A percentile compares a stretch with the other conserved stretches of the same genome.
Evolutionary conservation across 257 asterid genomes (phyloP).

Genomic region (Petrea volubilis): DNA sequence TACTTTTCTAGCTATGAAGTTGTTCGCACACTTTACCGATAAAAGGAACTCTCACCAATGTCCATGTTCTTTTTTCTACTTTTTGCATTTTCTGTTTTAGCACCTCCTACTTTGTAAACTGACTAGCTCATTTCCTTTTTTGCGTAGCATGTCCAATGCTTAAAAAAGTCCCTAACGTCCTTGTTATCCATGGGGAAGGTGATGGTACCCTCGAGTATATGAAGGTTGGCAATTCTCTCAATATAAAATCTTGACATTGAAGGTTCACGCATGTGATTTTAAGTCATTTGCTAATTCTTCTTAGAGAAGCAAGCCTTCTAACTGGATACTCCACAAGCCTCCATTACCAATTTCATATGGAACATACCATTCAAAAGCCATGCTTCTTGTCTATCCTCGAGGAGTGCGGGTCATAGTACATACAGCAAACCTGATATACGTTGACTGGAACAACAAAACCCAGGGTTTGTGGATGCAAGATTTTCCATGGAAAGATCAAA

Average conservation of each 20-base stretch:
- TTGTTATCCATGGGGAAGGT: constrained; percentile 93
- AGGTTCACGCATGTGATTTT: constrained; percentile 24
- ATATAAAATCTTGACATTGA: constrained; percentile 26
- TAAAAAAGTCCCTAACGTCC: constrained; percentile 66
- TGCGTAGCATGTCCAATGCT: constrained; percentile 78
- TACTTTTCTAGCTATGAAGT: neutral
- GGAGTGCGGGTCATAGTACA: constrained; percentile 90
- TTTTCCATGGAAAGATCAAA: constrained; percentile 94
- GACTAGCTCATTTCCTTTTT: constrained; percentile 7
- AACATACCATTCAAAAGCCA: constrained; percentile 97
- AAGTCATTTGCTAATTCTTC: constrained; percentile 34
- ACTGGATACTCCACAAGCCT: constrained; percentile 96
- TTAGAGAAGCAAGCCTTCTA: constrained; percentile 75
- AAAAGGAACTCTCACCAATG: neutral
- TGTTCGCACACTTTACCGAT: neutral
- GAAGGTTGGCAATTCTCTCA: constrained; percentile 60
- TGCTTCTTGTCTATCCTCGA: constrained; percentile 90
- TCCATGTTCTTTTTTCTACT: neutral
- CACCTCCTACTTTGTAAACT: constrained; percentile 14
- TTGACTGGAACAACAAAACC: constrained; percentile 97
- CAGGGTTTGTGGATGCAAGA: constrained; percentile 99
- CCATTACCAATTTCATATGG: constrained; percentile 96
- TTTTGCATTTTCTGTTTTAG: neutral
- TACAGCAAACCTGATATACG: constrained; percentile 87
- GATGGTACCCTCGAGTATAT: constrained; percentile 80